A percentile compares a stretch with the other conserved stretches of the same genome.
These are phyloP conservation scores for Ceratorhiza oryzae-sativae DNA, from an alignment of 1,284 basidiomycete species.

Conservation along the genomic window DNA sequence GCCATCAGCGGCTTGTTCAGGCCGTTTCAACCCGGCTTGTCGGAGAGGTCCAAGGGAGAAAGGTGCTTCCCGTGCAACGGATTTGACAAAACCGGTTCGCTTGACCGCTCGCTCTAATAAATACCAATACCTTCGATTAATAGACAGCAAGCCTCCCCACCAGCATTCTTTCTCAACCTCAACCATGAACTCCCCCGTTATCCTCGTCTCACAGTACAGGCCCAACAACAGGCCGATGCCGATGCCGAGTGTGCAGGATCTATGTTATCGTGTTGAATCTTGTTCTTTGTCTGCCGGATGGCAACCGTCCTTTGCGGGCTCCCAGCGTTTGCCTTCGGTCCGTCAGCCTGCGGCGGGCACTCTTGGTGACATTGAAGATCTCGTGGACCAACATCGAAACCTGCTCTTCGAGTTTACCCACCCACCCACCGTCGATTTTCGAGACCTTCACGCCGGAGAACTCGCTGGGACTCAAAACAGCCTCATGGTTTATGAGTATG, in stretches of 20 bases:
- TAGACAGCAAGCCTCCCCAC: not conserved
- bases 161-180: not conserved
- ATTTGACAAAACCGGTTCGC: not conserved
- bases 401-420: constrained; percentile 23
- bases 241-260: not conserved
- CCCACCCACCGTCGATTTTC: constrained; percentile 19
- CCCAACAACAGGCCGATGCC: not conserved
- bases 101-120: not conserved
- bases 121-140: not conserved
- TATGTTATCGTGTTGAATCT: not conserved
- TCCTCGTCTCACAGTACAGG: constrained; percentile 27
- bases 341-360: not conserved
- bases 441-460: constrained; percentile 8
- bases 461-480: constrained; percentile 14
- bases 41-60: not conserved
- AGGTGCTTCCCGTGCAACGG: not conserved
- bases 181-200: constrained; percentile 12
- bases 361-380: not conserved
- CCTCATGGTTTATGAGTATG: constrained; percentile 14
- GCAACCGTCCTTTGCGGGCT: not conserved
- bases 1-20: not conserved
- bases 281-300: not conserved
- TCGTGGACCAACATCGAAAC: constrained; percentile 19
- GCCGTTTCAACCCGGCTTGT: not conserved
- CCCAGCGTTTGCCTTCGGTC: not conserved